Percentiles rank a stretch among this genome's conserved stretches.
These are phyloP conservation scores for Selaginella tamariscina DNA, from an alignment of 75 land plant genomes.

Conservation along the genomic window DNA sequence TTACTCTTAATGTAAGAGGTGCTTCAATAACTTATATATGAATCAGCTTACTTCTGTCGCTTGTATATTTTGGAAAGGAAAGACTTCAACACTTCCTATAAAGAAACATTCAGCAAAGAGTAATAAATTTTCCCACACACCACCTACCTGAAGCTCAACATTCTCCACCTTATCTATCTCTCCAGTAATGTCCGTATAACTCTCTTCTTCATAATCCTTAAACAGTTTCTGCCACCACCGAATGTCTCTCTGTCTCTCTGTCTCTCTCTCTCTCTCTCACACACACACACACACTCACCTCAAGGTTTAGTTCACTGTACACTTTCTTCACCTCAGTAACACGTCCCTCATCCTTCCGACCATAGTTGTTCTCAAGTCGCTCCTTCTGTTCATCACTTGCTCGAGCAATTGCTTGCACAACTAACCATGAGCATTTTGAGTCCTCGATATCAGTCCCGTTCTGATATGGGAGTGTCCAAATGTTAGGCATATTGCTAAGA, in stretches of 20 bases:
- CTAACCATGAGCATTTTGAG: constrained; percentile 97
- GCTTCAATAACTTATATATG: too few species aligned
- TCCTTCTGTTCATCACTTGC: constrained; percentile 53
- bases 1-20: too few species aligned
- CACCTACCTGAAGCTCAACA: constrained; percentile 43
- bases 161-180: constrained; percentile 51
- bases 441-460: constrained; percentile 99
- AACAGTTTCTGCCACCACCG: constrained; percentile 22
- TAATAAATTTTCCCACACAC: background rate
- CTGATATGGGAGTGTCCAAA: constrained; percentile 23
- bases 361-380: constrained; percentile 44
- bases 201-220: constrained; percentile 49
- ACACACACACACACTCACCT: constrained; percentile 32
- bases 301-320: constrained; percentile 51
- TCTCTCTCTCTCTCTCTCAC: background rate
- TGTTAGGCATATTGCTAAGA: background rate
- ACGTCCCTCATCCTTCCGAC: constrained; percentile 35
- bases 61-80: too few species aligned
- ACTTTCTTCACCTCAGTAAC: constrained; percentile 57
- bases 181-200: constrained; percentile 35
- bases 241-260: background rate
- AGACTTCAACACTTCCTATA: constrained; percentile 33
- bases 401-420: constrained; percentile 81
- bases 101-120: background rate
- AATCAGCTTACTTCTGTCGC: too few species aligned